Conservation (phyloP, 768 basidiomycete species). For the Russula olivacea region DNA sequence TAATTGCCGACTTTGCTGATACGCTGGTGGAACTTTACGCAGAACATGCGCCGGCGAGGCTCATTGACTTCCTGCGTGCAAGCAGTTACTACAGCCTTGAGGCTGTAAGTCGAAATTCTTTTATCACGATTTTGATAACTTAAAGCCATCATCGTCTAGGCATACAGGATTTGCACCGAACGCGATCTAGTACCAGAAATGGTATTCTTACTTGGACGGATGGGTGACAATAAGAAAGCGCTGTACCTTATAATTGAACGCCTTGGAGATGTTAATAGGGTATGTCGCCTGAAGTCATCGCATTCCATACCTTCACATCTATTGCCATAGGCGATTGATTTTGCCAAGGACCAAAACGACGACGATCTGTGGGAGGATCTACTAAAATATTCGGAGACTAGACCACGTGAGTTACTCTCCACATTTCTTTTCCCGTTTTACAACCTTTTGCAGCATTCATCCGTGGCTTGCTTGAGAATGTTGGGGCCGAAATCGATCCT, state of each 20-base stretch:
- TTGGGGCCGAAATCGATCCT: constrained; percentile 93
- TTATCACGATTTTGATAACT: not conserved
- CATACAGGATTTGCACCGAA: constrained; percentile 78
- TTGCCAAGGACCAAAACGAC: constrained; percentile 95
- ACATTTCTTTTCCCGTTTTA: constrained; percentile 3
- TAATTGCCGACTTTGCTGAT: constrained; percentile 79
- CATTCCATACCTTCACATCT: not conserved
- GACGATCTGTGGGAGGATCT: constrained; percentile 98
- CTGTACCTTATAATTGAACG: constrained; percentile 92
- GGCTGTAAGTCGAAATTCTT: constrained; percentile 40
- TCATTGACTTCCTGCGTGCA: constrained; percentile 88
- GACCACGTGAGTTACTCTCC: constrained; percentile 55
- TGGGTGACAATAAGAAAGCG: constrained; percentile 97
- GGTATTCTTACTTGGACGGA: constrained; percentile 94
- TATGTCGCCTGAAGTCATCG: constrained; percentile 33
- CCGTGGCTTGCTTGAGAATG: constrained; percentile 88
- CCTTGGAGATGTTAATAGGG: constrained; percentile 85
- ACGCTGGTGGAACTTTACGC: constrained; percentile 90
- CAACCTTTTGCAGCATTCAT: constrained; percentile 65
- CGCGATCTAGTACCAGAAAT: constrained; percentile 89
- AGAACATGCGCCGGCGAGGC: constrained; percentile 66
- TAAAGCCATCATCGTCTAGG: constrained; percentile 41
- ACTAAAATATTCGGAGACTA: constrained; percentile 86
- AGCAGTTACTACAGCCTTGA: constrained; percentile 91
- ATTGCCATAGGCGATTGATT: constrained; percentile 62